These are phyloP conservation scores for Periglandula ipomoeae DNA, from an alignment of 2,329 filamentous ascomycete species.

Conservation along the genomic window DNA sequence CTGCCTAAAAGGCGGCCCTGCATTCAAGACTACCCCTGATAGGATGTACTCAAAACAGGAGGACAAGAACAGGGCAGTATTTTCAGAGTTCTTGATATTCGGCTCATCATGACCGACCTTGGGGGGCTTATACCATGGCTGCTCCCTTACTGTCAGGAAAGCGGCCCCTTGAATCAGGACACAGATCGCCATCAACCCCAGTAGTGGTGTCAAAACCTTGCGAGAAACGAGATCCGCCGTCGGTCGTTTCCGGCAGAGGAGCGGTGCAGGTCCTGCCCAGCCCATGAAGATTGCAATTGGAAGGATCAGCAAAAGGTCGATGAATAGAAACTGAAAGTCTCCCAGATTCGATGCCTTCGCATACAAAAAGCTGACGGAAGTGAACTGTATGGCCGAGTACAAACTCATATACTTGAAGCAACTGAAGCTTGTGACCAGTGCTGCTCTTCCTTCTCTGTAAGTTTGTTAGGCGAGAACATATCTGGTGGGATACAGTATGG, in stretches of 20 bases:
- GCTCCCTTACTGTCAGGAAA: constrained; percentile 65
- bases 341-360: constrained; percentile 88
- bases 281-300: constrained; percentile 99
- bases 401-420: constrained; percentile 99
- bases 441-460: constrained; percentile 74
- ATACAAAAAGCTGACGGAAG: constrained; percentile 92
- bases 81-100: constrained; percentile 86
- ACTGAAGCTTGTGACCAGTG: constrained; percentile 95
- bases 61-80: constrained; percentile 80
- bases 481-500: not conserved
- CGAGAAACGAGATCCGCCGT: constrained; percentile 86
- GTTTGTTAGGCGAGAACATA: constrained; percentile 14
- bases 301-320: constrained; percentile 84
- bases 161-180: constrained; percentile 66
- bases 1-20: constrained; percentile 85
- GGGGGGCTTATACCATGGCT: constrained; percentile 83
- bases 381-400: constrained; percentile 99
- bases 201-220: constrained; percentile 80
- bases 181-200: constrained; percentile 81
- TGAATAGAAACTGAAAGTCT: constrained; percentile 96
- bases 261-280: constrained; percentile 78
- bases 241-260: constrained; percentile 73
- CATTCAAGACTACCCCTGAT: constrained; percentile 78
- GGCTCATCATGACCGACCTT: constrained; percentile 67
- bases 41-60: constrained; percentile 95